Evolutionary conservation across 768 basidiomycete species (phyloP).

Genomic region (Leccinum variicolor): DNA sequence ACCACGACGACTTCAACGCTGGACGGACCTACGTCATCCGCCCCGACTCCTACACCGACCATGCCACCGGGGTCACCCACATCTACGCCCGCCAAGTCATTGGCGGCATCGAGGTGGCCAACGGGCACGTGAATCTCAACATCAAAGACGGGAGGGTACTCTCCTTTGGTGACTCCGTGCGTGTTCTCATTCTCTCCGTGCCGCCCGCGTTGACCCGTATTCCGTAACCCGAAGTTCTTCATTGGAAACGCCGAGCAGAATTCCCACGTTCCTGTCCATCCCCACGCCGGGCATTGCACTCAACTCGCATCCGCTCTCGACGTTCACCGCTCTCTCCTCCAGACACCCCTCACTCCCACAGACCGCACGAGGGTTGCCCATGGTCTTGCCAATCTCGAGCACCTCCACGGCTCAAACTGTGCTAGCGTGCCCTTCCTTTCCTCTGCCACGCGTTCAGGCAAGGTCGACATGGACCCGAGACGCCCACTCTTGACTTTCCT

Average conservation of each 20-base stretch:
- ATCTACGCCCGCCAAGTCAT: conserved; percentile 83
- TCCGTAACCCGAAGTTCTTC: conserved; percentile 57
- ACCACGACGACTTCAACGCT: conserved; percentile 34
- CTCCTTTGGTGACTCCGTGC: conserved; percentile 84
- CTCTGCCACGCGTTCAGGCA: conserved; percentile 31
- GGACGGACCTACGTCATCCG: conserved; percentile 57
- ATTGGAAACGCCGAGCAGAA: conserved; percentile 43
- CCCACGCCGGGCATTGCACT: conserved; percentile 55
- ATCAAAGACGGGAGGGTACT: conserved; percentile 79
- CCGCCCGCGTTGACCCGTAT: conserved; percentile 7
- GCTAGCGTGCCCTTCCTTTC: conserved; percentile 33
- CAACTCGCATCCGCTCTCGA: conserved; percentile 35
- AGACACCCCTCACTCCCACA: background rate
- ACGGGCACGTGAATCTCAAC: conserved; percentile 93
- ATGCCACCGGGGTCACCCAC: conserved; percentile 82
- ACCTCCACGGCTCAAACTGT: conserved; percentile 59
- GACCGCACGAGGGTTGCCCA: conserved; percentile 15
- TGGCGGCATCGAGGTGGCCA: conserved; percentile 83
- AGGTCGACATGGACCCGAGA: conserved; percentile 36
- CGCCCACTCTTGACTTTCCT: conserved; percentile 77
- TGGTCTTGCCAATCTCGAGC: conserved; percentile 33
- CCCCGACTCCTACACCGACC: conserved; percentile 84
- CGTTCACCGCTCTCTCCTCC: conserved; percentile 31
- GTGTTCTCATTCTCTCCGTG: conserved; percentile 24
- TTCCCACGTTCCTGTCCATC: conserved; percentile 35